Evolutionary conservation across 768 basidiomycete species (phyloP), one percentile per base, ranked within the genome.

Genomic region (Pleurotus tuoliensis): DNA sequence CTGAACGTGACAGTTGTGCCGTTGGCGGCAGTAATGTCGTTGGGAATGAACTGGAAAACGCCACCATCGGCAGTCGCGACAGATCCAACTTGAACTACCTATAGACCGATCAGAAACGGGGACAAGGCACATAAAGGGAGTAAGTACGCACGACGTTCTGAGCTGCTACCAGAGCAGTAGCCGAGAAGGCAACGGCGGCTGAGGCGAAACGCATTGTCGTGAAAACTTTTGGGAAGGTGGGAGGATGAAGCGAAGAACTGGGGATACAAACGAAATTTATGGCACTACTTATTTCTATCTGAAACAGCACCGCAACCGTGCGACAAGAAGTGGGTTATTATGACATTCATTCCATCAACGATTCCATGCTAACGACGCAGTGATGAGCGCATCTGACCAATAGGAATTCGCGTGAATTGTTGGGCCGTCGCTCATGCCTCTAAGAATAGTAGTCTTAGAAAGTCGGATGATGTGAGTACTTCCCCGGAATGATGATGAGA

Each of bases 1-100:
- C 67, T 57, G 72, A 85, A 85, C 12, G 75, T 80, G 40, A 85
- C 62, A 5, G 74, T 67, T 4, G 76, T 74, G 16, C 79, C 79
- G 18, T 74, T 71, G 11, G 71, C 59, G 7, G 77, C 81, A 22
- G 57, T 79, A 56, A 82, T 50, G 38, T 56, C 68, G 39, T 64
- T 58, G 1, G 83, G 82, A 38, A 69, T 73, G 69, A 78, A 84
- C 58, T 75, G 75, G 67, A 77, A 76, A 43, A 74, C 59, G 0
- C 76, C 75, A 1, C 75, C 76, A 0, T 58, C 45, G 20, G 66
- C 61, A 34, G 56, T 57, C 11, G 50, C 11, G 3, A 56, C 65
- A 4, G 63, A 68, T 37, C 79, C 80, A 18, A 82, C 81, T 58
- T 73, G 60, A 55, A 81, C 60, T 9, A 64, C 58, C 71, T 66